Evolutionary conservation across 129 eudicot species (phyloP).

Genomic region (Sambucus nigra): DNA sequence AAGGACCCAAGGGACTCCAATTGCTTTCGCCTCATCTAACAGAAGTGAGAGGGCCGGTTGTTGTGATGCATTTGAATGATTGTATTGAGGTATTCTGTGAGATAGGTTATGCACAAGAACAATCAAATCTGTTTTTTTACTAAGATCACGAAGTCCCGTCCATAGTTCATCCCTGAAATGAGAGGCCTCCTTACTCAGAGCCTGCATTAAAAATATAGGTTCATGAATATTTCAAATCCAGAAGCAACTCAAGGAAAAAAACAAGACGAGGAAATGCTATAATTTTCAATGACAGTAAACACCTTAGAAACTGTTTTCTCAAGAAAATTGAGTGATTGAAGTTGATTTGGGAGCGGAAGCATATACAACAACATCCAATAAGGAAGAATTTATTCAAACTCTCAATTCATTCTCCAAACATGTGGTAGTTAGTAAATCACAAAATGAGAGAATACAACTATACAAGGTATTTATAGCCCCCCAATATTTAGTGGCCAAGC

Average conservation of each 20-base stretch:
- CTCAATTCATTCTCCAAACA: too few species aligned
- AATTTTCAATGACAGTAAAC: too few species aligned
- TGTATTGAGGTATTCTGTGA: conserved; percentile 69
- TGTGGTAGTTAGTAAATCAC: too few species aligned
- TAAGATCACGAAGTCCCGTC: conserved; percentile 88
- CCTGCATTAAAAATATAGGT: conserved; percentile 34
- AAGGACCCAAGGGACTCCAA: conserved; percentile 91
- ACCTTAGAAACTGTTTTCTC: too few species aligned
- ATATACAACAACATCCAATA: too few species aligned
- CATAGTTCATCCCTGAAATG: conserved; percentile 76
- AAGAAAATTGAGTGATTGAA: too few species aligned
- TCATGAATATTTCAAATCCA: neutral
- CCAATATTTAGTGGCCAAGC: too few species aligned
- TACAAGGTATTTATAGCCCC: too few species aligned
- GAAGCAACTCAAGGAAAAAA: neutral
- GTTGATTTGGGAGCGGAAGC: too few species aligned
- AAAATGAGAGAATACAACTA: too few species aligned
- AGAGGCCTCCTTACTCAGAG: conserved; percentile 59
- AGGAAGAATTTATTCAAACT: too few species aligned
- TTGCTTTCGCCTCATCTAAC: conserved; percentile 81
- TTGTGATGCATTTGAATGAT: conserved; percentile 35
- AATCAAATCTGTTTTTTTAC: conserved; percentile 70
- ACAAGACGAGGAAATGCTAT: neutral
- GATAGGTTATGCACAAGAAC: conserved; percentile 89
- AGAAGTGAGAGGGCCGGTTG: conserved; percentile 64